Conservation (phyloP, 202 grass and related monocot species). For the Bolboschoenoplectus hybrid region DNA sequence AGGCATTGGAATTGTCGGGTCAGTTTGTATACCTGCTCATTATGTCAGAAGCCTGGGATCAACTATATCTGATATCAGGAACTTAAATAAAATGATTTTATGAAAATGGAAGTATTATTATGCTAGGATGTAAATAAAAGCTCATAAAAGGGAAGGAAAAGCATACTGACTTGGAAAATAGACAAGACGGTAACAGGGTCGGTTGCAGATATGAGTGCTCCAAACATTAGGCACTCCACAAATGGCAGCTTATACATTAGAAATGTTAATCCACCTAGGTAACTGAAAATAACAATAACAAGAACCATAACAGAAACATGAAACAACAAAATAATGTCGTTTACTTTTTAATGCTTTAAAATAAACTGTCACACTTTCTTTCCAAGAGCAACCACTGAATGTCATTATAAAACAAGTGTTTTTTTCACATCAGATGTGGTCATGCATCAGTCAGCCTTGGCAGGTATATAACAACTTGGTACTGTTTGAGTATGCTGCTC, state of each 20-base stretch:
- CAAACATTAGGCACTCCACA: slow-evolving; percentile 97
- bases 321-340: slow-evolving; percentile 31
- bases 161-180: slow-evolving; percentile 83
- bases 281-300: slow-evolving; percentile 58
- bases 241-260: slow-evolving; percentile 95
- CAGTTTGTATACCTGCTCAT: not conserved
- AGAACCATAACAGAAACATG: slow-evolving; percentile 11
- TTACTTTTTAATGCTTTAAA: slow-evolving; percentile 2
- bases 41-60: slow-evolving; percentile 27
- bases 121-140: not conserved
- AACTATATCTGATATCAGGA: not conserved
- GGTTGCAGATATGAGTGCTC: slow-evolving; percentile 96
- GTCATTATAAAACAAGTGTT: not conserved
- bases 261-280: slow-evolving; percentile 93
- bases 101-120: not conserved
- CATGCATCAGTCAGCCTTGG: not conserved
- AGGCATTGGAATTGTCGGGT: not conserved
- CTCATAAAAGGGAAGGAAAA: not conserved
- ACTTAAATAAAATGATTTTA: not conserved
- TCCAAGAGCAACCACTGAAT: not conserved
- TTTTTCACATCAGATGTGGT: slow-evolving; percentile 5
- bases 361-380: slow-evolving; percentile 7
- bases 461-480: not conserved
- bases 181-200: slow-evolving; percentile 99
- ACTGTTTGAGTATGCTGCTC: slow-evolving; percentile 1